Conservation (phyloP, 306 rosid genomes). For the Rosa persica region DNA sequence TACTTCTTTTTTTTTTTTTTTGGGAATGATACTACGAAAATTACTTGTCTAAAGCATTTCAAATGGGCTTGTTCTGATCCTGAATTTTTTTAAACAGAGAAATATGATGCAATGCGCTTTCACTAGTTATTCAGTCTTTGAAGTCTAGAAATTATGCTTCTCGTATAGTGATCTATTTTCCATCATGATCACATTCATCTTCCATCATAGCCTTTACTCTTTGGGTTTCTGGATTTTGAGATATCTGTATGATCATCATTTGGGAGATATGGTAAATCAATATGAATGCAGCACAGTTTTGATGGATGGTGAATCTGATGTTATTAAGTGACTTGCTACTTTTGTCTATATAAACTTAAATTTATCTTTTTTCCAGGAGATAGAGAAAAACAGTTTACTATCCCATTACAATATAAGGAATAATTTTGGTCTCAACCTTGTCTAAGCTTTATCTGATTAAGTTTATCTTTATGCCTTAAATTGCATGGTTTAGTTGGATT, state of each 20-base stretch:
- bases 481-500: neutral
- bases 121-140: neutral
- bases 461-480: neutral
- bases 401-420: neutral
- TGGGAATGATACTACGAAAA: too few species aligned
- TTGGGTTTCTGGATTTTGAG: neutral
- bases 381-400: neutral
- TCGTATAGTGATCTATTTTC: neutral
- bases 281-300: neutral
- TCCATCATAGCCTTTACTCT: neutral
- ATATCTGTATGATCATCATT: neutral
- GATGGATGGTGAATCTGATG: neutral
- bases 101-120: neutral
- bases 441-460: neutral
- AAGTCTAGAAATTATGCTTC: neutral
- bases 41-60: neutral
- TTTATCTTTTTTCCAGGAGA: neutral
- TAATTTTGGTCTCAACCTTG: neutral
- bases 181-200: neutral
- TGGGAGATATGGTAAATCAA: neutral
- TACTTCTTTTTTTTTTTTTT: too few species aligned
- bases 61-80: neutral
- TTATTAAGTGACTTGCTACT: neutral
- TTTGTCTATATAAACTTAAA: neutral
- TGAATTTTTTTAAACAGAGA: neutral